These are phyloP conservation scores for Geotrichum klebahnii DNA, from an alignment of 1,139 yeast species.

Conservation along the genomic window DNA sequence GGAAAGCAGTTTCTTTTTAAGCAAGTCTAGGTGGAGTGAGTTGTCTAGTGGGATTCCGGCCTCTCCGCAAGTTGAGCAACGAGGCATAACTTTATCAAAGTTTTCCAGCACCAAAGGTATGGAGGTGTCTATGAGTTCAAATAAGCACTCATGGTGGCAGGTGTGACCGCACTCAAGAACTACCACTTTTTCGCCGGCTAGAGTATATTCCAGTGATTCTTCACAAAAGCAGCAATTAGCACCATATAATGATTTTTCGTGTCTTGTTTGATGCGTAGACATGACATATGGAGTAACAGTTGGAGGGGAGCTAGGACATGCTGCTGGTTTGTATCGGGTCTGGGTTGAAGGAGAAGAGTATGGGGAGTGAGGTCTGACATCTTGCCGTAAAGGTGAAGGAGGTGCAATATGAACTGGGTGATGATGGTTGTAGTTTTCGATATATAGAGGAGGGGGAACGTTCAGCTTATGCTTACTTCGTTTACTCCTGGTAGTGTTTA, in stretches of 20 bases:
- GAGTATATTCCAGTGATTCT: constrained; percentile 28
- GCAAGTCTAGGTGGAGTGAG: constrained; percentile 27
- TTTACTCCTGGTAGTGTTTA: constrained; percentile 4
- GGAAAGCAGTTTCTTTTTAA: constrained; percentile 24
- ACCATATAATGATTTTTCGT: constrained; percentile 26
- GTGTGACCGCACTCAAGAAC: constrained; percentile 30
- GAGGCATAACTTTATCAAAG: constrained; percentile 26
- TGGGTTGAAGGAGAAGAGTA: background rate
- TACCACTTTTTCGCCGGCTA: constrained; percentile 30
- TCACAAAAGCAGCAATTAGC: constrained; percentile 33
- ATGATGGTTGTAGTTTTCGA: constrained; percentile 13
- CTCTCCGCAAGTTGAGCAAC: constrained; percentile 32
- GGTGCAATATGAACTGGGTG: constrained; percentile 2
- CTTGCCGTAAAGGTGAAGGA: constrained; percentile 1
- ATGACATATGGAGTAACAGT: constrained; percentile 18
- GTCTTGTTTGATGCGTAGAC: constrained; percentile 16
- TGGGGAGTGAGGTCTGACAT: background rate
- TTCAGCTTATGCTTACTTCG: constrained; percentile 2
- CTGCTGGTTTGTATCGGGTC: background rate
- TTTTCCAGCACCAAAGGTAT: constrained; percentile 21
- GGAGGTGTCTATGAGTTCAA: constrained; percentile 25
- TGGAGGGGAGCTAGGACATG: constrained; percentile 11
- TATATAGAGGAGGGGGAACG: constrained; percentile 17
- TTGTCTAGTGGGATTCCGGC: constrained; percentile 28
- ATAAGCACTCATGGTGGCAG: constrained; percentile 31